phyloP scores from a whole-genome alignment of 805 yeast species.

The Blastobotrys americana region DNA sequence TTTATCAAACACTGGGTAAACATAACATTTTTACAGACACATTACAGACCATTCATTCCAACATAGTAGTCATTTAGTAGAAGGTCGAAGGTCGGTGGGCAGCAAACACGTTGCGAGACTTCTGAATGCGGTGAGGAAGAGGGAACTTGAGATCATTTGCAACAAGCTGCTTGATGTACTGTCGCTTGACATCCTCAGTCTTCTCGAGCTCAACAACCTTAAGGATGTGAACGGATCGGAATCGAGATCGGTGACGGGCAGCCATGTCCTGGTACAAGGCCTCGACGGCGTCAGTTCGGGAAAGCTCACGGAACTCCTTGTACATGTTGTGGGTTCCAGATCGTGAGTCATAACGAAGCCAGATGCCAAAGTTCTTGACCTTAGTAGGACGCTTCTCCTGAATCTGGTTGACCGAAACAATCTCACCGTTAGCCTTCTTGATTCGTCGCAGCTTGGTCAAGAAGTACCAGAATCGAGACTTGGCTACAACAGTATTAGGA shows the following conservation, averaged over 20 bases:
- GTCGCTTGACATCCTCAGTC: constrained; percentile 98
- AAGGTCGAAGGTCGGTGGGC: constrained; percentile 94
- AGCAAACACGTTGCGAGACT: constrained; percentile 80
- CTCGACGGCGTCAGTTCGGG: constrained; percentile 99
- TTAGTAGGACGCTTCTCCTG: constrained; percentile 95
- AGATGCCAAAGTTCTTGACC: constrained; percentile 99
- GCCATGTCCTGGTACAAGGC: constrained; percentile 99
- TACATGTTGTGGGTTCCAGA: constrained; percentile 99
- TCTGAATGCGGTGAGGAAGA: constrained; percentile 98
- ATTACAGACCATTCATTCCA: not conserved
- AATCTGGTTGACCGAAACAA: constrained; percentile 86
- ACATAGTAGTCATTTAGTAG: constrained; percentile 55
- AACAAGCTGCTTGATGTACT: constrained; percentile 95
- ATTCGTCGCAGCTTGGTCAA: constrained; percentile 98
- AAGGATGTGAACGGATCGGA: constrained; percentile 98
- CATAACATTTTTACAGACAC: constrained; percentile 5
- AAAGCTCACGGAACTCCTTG: constrained; percentile 99
- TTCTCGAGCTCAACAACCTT: constrained; percentile 98
- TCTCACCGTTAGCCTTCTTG: constrained; percentile 99
- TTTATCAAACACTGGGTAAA: too few species aligned
- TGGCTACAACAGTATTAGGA: constrained; percentile 97
- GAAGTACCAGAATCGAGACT: constrained; percentile 99
- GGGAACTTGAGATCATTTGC: constrained; percentile 97
- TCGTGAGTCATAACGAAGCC: constrained; percentile 99
- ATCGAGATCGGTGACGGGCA: constrained; percentile 99